Evolutionary conservation across 345 rosid species (phyloP), one percentile per base, ranked within the genome.

Genomic region (Atalantia buxifolia): DNA sequence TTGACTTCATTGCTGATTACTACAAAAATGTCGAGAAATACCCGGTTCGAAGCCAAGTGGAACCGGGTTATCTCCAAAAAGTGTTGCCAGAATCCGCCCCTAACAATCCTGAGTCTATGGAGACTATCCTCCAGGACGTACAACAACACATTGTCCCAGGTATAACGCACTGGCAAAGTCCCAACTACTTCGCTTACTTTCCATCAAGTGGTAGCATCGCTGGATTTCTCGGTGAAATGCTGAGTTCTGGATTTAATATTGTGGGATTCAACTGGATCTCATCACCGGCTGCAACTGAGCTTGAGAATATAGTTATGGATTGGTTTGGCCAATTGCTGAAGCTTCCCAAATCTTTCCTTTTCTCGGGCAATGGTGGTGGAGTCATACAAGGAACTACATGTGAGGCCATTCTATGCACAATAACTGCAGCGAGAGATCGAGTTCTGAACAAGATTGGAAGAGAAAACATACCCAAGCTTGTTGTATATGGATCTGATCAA

Each of bases 221-320:
- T 0, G 85, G 77, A 3, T 78, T 85, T n/a, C 71, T 86, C 0
- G 87, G 88, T 0, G 89, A 88, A 45, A 79, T 86, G 76, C 83
- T 86, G 45, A 38, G 83, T 25, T 21, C 85, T 1, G 88, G 86
- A 18, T 85, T 88, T 50, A 77, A 76, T n/a, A 87, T 85, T 3
- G 85, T 82, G 0, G 89, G 86, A 12, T 86, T 88, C 75, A 83
- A 80, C 16, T 87, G 89, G 92, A 28, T 82, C 40, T 65, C 90
- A 0, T 89, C 92, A 7, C 89, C 87, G 0, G 86, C 85, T 19
- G 89, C 90, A 80, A 89, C 89, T 0, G 90, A 89, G 66, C 87
- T 87, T 2, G 90, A 89, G 75, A 72, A 25, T 69, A 69, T 80
- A 5, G 84, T 89, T 21, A 81, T 80, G 81, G 89, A 89, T 35